Percentiles rank a stretch among this genome's conserved stretches.
phyloP scores from a whole-genome alignment of 2,329 filamentous ascomycete genomes.

The Trichoderma koningiopsis region DNA sequence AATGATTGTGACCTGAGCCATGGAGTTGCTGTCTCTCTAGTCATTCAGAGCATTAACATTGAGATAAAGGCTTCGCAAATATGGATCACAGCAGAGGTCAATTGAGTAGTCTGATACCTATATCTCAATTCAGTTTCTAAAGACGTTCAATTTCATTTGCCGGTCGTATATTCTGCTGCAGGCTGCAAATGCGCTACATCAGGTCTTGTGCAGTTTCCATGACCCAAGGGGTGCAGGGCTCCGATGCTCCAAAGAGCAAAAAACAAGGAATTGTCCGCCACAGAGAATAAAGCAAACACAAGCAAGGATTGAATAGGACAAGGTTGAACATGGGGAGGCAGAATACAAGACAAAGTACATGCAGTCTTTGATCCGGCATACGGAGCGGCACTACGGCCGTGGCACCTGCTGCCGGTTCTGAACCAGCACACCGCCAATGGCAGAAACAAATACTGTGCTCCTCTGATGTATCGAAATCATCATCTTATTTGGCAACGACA shows the following conservation, averaged over 20 bases:
- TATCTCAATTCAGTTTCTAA: background rate
- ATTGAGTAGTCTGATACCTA: background rate
- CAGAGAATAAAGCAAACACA: background rate
- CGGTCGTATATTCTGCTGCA: background rate
- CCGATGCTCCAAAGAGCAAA: background rate
- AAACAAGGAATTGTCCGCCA: background rate
- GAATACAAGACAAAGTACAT: background rate
- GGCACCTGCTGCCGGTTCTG: background rate
- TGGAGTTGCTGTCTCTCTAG: background rate
- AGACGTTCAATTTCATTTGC: background rate
- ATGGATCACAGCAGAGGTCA: background rate
- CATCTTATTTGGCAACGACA: background rate
- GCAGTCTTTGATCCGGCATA: background rate
- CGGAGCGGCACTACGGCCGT: background rate
- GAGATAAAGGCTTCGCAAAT: background rate
- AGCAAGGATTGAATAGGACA: background rate
- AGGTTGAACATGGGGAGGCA: background rate
- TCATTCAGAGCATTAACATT: background rate
- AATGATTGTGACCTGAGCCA: background rate
- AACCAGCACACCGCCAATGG: background rate
- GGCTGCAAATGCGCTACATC: background rate
- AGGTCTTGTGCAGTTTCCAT: background rate
- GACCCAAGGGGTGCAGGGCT: rapidly evolving
- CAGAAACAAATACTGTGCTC: background rate
- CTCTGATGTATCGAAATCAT: background rate